A percentile compares a stretch with the other conserved stretches of the same genome.
phyloP scores from a whole-genome alignment of 2,329 filamentous ascomycete genomes.

The Didymella keratinophila region DNA sequence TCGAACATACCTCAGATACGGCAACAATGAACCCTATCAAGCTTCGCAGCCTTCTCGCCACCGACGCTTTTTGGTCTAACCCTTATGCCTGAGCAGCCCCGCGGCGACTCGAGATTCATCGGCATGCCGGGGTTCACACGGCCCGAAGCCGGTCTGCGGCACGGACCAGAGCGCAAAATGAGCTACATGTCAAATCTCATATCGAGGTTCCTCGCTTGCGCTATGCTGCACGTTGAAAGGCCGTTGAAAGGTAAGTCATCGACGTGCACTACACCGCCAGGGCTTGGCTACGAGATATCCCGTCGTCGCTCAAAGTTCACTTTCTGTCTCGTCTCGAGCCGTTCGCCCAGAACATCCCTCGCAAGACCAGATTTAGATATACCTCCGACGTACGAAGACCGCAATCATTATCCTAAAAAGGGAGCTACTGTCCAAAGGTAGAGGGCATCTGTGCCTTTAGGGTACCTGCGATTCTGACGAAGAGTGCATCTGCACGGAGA shows the following conservation, averaged over 20 bases:
- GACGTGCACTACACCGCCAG: slow-evolving; percentile 1
- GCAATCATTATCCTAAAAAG: no score
- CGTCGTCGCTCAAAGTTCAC: not conserved
- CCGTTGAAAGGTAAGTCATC: not conserved
- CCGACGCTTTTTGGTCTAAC: not conserved
- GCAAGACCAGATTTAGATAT: not conserved
- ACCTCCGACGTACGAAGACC: not conserved
- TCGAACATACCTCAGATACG: not conserved
- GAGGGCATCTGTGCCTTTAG: not conserved
- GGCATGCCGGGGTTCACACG: not conserved
- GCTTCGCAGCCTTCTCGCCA: not conserved
- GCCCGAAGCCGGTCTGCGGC: not conserved
- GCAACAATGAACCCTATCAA: no score
- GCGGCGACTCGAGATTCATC: not conserved
- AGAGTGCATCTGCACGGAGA: not conserved
- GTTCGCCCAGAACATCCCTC: not conserved
- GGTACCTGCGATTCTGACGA: not conserved
- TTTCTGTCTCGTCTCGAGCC: not conserved
- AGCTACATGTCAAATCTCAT: not conserved
- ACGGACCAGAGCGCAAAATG: slow-evolving; percentile 4
- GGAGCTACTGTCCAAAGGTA: not conserved
- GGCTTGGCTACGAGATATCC: not conserved
- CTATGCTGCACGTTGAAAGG: not conserved
- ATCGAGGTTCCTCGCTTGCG: not conserved
- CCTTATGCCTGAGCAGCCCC: not conserved